Evolutionary conservation across 2,329 filamentous ascomycete species (phyloP), one percentile per base, ranked within the genome.

Genomic region (Knoxdaviesia proteae): DNA sequence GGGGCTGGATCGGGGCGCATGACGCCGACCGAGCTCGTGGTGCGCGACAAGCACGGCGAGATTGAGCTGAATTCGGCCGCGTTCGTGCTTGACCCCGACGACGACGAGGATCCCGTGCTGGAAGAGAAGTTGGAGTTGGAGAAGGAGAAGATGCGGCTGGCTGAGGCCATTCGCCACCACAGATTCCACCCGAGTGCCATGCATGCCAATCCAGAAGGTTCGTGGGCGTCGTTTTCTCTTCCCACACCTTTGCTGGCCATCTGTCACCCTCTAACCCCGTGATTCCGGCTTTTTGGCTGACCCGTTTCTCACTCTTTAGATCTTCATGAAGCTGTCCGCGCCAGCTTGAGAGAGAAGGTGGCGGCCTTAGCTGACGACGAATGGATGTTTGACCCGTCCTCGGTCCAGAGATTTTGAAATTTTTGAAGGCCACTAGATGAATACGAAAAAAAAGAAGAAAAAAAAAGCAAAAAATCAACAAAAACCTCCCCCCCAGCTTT

Each of bases 371-470:
- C 81, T 29, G 81, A 90, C 41, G 86, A 94, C 53, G 81, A 78
- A 52, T 94, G 86, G 86, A 92, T 93, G 78, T 93, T 81, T 59
- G 83, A 87, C 56, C 64, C 72, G 66, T 47, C 57, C 58, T 37
- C 61, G 62, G 20, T 20, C 2, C 20, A 20, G 36, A 53, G 52
- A 45, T 55, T 50, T 54, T 49, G 34, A 33, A 30, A n/a, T n/a
- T n/a, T n/a, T n/a, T n/a, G 9, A 11, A 36, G 36, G 33, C 30
- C 7, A 20, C 33, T 11, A 37, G 10, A 39, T 34, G 34, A 35
- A 11, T 35, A 31, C 29, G 36, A n/a, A 9, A 30, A 40, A n/a
- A 11, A 7, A 5, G 8, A 7, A 40, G 20, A 11, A 40, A 32
- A 33, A 7, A 33, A 32, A n/a, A 32, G 11, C 31, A 7, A n/a